Conservation (phyloP, 257 asterid species). For the Scutellaria baicalensis region DNA sequence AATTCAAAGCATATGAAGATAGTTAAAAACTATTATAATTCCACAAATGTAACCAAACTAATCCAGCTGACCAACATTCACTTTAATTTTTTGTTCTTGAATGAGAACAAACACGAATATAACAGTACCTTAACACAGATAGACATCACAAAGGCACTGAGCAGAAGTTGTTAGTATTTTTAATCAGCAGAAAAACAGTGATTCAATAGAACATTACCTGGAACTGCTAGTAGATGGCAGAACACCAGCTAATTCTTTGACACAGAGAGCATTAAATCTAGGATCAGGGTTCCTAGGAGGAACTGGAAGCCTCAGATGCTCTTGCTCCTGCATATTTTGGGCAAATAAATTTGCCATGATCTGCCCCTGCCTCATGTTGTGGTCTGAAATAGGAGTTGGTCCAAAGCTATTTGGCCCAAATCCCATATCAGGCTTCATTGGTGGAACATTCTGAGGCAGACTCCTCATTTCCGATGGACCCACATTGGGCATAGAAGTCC, state of each 20-base stretch:
- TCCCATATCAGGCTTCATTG: constrained; percentile 1
- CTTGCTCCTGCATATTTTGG: constrained; percentile 8
- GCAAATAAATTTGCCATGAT: neutral
- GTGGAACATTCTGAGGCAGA: neutral
- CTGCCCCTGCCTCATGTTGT: neutral
- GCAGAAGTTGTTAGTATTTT: neutral
- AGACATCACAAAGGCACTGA: neutral
- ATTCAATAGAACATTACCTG: constrained; percentile 20
- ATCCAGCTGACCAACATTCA: neutral
- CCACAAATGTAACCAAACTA: neutral
- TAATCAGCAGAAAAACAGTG: neutral
- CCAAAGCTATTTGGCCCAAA: neutral
- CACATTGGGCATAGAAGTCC: too few species aligned
- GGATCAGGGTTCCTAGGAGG: constrained; percentile 9
- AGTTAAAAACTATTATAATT: neutral
- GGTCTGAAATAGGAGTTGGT: neutral
- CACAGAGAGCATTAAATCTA: neutral
- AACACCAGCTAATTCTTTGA: constrained; percentile 14
- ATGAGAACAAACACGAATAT: too few species aligned
- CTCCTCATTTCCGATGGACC: neutral
- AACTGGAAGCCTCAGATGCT: neutral
- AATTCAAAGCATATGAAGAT: neutral
- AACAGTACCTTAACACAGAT: neutral
- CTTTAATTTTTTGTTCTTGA: neutral
- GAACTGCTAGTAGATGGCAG: constrained; percentile 23